Evolutionary conservation across 495 filamentous ascomycete genomes (phyloP).

Genomic region (Aspergillus mulundensis): DNA sequence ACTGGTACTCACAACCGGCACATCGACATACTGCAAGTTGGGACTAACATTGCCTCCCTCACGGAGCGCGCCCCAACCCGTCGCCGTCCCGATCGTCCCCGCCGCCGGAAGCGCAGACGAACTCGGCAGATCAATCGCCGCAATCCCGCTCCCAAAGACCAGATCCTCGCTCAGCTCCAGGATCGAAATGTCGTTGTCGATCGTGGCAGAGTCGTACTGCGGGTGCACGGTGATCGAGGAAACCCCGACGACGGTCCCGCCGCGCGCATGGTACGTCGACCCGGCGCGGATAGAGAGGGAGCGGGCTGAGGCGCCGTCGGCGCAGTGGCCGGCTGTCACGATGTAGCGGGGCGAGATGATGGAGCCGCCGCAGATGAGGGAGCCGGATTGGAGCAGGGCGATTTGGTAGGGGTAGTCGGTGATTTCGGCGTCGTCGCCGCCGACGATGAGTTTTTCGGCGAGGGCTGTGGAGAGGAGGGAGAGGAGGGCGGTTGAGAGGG

Average conservation of each 20-base stretch:
- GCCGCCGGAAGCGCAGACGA: neutral
- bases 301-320: neutral
- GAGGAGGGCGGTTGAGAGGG: neutral
- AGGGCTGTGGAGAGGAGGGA: neutral
- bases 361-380: slow-evolving; percentile 7
- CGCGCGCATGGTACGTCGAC: neutral
- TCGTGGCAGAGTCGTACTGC: neutral
- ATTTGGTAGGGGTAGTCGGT: slow-evolving; percentile 10
- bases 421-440: slow-evolving; percentile 7
- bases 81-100: neutral
- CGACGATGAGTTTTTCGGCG: slow-evolving; percentile 7
- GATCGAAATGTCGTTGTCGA: slow-evolving; percentile 11
- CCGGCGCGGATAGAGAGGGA: slow-evolving; percentile 4
- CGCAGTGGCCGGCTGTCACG: slow-evolving; percentile 13
- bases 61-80: slow-evolving; percentile 3
- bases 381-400: neutral
- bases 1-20: neutral
- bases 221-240: slow-evolving; percentile 1
- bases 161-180: neutral
- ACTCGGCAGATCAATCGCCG: neutral
- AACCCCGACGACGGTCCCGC: slow-evolving; percentile 2
- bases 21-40: neutral
- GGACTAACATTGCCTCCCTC: neutral
- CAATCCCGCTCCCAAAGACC: neutral
- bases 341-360: slow-evolving; percentile 8